Conservation (phyloP, 2,329 filamentous ascomycete genomes). For the Drechslerella stenobrocha region DNA sequence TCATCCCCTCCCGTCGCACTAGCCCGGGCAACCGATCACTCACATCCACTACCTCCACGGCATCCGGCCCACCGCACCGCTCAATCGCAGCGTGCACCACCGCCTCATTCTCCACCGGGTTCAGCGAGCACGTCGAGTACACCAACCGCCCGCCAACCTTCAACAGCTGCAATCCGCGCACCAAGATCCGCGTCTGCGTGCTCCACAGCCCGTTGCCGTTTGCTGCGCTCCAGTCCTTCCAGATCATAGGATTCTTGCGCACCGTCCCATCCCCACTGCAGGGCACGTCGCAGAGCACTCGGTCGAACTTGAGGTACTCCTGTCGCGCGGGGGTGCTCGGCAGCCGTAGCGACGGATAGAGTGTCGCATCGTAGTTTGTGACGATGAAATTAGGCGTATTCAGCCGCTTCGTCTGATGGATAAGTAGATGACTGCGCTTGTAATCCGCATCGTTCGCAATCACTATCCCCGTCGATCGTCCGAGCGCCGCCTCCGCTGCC, state of each 20-base stretch:
- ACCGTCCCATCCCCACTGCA: slow-evolving; percentile 94
- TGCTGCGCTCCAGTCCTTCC: slow-evolving; percentile 90
- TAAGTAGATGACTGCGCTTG: slow-evolving; percentile 93
- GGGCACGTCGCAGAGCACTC: slow-evolving; percentile 92
- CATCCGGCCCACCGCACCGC: slow-evolving; percentile 78
- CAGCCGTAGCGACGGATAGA: slow-evolving; percentile 91
- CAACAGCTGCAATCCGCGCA: slow-evolving; percentile 90
- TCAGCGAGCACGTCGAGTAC: slow-evolving; percentile 99
- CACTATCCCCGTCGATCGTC: slow-evolving; percentile 84
- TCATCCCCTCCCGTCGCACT: slow-evolving; percentile 75
- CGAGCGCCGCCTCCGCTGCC: slow-evolving; percentile 59
- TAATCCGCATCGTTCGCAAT: slow-evolving; percentile 97
- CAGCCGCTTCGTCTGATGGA: slow-evolving; percentile 95
- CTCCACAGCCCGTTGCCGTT: slow-evolving; percentile 84
- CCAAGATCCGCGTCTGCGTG: slow-evolving; percentile 85
- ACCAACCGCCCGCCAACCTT: slow-evolving; percentile 93
- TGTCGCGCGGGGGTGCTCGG: slow-evolving; percentile 64
- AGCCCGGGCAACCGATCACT: slow-evolving; percentile 74
- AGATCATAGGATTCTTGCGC: slow-evolving; percentile 89
- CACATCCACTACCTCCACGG: slow-evolving; percentile 83
- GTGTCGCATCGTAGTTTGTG: slow-evolving; percentile 95
- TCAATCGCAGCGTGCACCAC: slow-evolving; percentile 86
- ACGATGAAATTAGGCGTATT: slow-evolving; percentile 96
- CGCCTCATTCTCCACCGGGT: slow-evolving; percentile 95
- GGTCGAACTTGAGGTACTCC: slow-evolving; percentile 91